Evolutionary conservation across 352 stramenopile genomes (phyloP).

Genomic region (Globisporangium ultimum): DNA sequence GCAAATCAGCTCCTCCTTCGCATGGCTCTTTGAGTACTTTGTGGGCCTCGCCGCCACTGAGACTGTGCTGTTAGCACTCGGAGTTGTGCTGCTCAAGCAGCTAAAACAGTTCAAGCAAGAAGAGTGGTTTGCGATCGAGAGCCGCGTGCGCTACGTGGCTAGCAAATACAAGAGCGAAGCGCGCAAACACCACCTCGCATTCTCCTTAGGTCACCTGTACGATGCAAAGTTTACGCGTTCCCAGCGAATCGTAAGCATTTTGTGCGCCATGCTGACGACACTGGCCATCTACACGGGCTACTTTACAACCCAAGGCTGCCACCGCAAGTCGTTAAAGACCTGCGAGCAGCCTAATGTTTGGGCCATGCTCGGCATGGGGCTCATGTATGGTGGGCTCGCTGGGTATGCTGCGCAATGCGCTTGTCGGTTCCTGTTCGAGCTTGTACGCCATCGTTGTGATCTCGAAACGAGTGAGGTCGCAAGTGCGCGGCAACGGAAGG

Average conservation of each 20-base stretch:
- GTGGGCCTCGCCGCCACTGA: constrained; percentile 33
- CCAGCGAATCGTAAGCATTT: constrained; percentile 48
- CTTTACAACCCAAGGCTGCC: constrained; percentile 56
- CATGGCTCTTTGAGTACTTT: constrained; percentile 44
- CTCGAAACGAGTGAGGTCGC: constrained; percentile 55
- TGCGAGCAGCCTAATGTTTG: constrained; percentile 53
- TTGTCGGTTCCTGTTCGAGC: constrained; percentile 41
- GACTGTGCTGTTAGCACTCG: constrained; percentile 18
- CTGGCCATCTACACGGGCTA: constrained; percentile 45
- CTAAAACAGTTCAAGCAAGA: constrained; percentile 29
- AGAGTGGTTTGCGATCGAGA: constrained; percentile 48
- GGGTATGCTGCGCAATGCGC: constrained; percentile 36
- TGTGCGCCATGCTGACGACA: constrained; percentile 39
- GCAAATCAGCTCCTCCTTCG: constrained; percentile 35
- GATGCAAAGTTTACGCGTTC: constrained; percentile 58
- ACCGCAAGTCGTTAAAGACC: constrained; percentile 51
- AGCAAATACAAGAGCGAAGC: constrained; percentile 54
- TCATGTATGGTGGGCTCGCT: constrained; percentile 55
- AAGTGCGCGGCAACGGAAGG: constrained; percentile 60
- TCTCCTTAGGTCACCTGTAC: constrained; percentile 46
- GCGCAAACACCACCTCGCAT: constrained; percentile 32
- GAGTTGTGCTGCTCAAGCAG: constrained; percentile 23
- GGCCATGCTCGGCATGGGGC: constrained; percentile 37
- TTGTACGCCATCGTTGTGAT: constrained; percentile 59
- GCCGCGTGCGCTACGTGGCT: constrained; percentile 43